Conservation (phyloP, 2,329 filamentous ascomycete species). For the Talaromyces sp. region DNA sequence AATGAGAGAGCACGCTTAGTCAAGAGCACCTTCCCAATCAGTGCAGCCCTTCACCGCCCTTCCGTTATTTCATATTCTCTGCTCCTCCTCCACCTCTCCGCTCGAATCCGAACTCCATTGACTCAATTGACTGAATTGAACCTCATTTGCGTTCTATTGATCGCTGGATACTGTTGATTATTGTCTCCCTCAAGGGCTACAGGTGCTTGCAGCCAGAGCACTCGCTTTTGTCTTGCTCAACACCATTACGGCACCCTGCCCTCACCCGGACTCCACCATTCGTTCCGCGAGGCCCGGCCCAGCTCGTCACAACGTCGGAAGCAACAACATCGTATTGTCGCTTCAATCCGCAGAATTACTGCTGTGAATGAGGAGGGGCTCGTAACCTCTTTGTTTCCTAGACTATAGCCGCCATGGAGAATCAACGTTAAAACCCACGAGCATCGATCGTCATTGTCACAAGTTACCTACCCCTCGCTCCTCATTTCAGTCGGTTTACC, state of each 20-base stretch:
- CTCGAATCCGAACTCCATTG: background rate
- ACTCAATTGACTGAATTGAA: constrained; percentile 1
- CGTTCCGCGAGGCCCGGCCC: background rate
- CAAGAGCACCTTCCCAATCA: constrained; percentile 12
- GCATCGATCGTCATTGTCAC: background rate
- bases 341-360: background rate
- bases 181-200: background rate
- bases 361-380: constrained; percentile 12
- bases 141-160: background rate
- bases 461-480: background rate
- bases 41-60: constrained; percentile 16
- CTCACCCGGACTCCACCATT: background rate
- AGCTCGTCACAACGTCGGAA: background rate
- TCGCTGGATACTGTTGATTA: background rate
- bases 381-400: constrained; percentile 1
- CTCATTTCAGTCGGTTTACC: background rate
- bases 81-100: constrained; percentile 3
- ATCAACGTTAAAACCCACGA: constrained; percentile 9
- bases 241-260: background rate
- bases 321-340: background rate
- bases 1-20: background rate
- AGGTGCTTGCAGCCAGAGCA: background rate
- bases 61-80: constrained; percentile 2
- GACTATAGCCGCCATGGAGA: constrained; percentile 3
- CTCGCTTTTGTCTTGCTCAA: background rate